Conservation (phyloP, 139 green algal genomes). For the Ettlia oleoabundans region DNA sequence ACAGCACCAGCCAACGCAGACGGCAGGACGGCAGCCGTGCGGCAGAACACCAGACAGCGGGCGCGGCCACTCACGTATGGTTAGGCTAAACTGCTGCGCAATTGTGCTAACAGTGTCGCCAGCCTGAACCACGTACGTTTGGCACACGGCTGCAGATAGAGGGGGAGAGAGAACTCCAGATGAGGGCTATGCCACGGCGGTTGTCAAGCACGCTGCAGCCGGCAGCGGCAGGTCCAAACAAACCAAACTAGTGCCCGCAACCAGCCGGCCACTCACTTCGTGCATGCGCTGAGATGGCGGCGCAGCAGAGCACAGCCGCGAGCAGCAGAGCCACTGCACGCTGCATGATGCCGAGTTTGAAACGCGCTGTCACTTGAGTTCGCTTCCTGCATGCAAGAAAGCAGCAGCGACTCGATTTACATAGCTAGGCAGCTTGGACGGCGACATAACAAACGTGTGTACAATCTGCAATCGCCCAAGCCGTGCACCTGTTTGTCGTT, state of each 20-base stretch:
- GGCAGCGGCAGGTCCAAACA: too few species aligned
- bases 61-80: not conserved
- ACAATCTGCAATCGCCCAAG: too few species aligned
- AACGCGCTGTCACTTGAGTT: not conserved
- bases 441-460: not conserved
- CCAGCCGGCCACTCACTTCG: not conserved
- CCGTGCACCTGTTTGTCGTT: too few species aligned
- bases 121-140: constrained; percentile 1
- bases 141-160: constrained; percentile 18
- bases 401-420: not conserved
- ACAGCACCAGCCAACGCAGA: too few species aligned
- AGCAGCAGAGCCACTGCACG: not conserved
- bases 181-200: not conserved
- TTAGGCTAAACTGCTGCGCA: not conserved
- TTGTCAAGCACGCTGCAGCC: not conserved
- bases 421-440: not conserved
- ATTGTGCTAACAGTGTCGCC: constrained; percentile 10
- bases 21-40: not conserved
- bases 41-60: not conserved
- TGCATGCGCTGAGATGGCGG: not conserved
- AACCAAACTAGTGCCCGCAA: too few species aligned
- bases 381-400: not conserved
- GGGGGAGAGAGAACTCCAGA: not conserved
- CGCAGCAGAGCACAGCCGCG: not conserved
- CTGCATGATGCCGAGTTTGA: not conserved